These are phyloP conservation scores for Mallotus nudiflorus DNA, from an alignment of 345 rosid species.

Conservation along the genomic window DNA sequence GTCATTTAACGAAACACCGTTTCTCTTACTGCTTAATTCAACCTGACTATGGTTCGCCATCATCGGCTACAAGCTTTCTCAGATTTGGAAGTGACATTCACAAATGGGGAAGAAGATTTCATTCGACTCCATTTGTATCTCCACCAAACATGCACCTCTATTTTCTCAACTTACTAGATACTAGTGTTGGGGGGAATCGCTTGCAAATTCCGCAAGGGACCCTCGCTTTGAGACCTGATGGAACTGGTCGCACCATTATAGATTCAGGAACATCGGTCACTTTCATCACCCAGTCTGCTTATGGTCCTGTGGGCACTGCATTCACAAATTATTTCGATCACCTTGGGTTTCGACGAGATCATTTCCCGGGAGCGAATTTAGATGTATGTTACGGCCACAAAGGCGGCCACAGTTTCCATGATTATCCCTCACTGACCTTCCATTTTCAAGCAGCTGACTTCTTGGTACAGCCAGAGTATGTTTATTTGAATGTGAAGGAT, in stretches of 20 bases:
- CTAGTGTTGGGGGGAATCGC: conserved; percentile 10
- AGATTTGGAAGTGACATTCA: conserved; percentile 21
- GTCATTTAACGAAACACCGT: background rate
- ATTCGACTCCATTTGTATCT: background rate
- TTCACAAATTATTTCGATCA: conserved; percentile 4
- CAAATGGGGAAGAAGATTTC: background rate
- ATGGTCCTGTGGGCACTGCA: background rate
- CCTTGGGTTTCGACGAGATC: background rate
- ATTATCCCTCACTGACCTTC: background rate
- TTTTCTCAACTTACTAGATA: conserved; percentile 15
- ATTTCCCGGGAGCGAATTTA: background rate
- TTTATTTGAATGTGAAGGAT: background rate
- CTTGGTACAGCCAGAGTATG: background rate
- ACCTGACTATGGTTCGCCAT: background rate
- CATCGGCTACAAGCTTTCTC: background rate
- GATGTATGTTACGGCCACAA: background rate
- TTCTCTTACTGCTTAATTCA: conserved; percentile 27
- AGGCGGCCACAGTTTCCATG: background rate
- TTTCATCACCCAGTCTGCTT: background rate
- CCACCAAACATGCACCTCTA: background rate
- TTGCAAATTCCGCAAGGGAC: background rate
- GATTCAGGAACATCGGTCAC: conserved; percentile 17
- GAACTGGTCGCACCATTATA: conserved; percentile 15
- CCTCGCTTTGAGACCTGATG: background rate
- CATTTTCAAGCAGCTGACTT: conserved; percentile 23